Evolutionary conservation across 768 basidiomycete species (phyloP).

Genomic region (Russula olivacea): DNA sequence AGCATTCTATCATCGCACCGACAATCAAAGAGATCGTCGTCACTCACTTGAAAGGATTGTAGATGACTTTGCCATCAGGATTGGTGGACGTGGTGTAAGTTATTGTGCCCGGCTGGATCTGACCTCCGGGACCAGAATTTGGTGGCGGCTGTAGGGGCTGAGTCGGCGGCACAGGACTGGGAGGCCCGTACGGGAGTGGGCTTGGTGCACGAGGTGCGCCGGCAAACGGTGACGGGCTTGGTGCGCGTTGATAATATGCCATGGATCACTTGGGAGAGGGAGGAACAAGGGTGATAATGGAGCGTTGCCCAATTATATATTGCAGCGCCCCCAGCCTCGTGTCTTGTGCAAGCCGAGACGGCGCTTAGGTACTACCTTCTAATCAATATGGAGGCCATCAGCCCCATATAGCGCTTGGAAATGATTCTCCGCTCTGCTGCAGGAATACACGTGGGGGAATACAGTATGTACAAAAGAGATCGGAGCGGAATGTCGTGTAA

Average conservation of each 20-base stretch:
- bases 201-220: constrained; percentile 9
- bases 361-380: constrained; percentile 15
- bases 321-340: constrained; percentile 9
- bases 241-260: constrained; percentile 16
- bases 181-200: constrained; percentile 15
- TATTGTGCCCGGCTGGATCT: constrained; percentile 60
- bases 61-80: constrained; percentile 55
- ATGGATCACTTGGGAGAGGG: constrained; percentile 13
- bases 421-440: constrained; percentile 7
- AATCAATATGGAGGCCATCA: constrained; percentile 13
- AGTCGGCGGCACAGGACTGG: constrained; percentile 21
- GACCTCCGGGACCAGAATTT: constrained; percentile 31
- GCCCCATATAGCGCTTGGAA: constrained; percentile 5
- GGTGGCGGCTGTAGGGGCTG: background rate
- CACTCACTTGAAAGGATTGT: constrained; percentile 66
- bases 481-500: constrained; percentile 35
- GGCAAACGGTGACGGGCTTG: constrained; percentile 4
- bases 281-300: constrained; percentile 2
- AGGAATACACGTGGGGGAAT: constrained; percentile 6
- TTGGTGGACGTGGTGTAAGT: constrained; percentile 65
- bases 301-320: constrained; percentile 14
- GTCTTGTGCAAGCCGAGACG: background rate
- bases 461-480: constrained; percentile 16
- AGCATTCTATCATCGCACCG: constrained; percentile 14
- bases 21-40: constrained; percentile 12